Evolutionary conservation across 1,284 basidiomycete species (phyloP).

Genomic region (Sporisorium reilianum): DNA sequence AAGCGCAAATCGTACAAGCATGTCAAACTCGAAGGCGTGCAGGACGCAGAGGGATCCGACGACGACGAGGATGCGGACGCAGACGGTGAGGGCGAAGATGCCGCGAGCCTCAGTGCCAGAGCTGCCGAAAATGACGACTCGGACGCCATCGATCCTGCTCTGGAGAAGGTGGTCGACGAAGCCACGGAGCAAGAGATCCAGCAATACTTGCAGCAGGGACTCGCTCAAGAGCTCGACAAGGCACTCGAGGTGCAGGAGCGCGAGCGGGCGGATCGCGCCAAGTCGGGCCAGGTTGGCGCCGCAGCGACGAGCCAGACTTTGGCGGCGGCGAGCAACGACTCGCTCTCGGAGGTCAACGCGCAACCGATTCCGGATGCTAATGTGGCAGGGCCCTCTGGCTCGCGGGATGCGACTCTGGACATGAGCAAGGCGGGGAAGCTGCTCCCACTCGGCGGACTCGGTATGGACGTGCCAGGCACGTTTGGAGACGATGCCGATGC

Average conservation of each 20-base stretch:
- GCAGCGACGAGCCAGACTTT: neutral
- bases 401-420: constrained; percentile 32
- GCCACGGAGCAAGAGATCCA: constrained; percentile 63
- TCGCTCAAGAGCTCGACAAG: constrained; percentile 53
- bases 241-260: constrained; percentile 56
- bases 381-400: constrained; percentile 21
- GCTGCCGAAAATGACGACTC: constrained; percentile 10
- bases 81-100: constrained; percentile 73
- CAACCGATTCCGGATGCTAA: constrained; percentile 34
- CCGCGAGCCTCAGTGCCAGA: constrained; percentile 47
- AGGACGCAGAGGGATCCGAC: constrained; percentile 22
- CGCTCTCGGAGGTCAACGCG: constrained; percentile 3
- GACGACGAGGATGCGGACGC: constrained; percentile 55
- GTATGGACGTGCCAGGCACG: constrained; percentile 52
- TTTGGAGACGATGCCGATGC: constrained; percentile 25
- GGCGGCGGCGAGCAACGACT: neutral
- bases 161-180: constrained; percentile 61
- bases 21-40: constrained; percentile 38
- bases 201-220: constrained; percentile 54
- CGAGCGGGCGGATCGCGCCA: constrained; percentile 53
- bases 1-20: constrained; percentile 68
- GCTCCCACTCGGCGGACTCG: constrained; percentile 52
- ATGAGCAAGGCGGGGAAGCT: constrained; percentile 44
- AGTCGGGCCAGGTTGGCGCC: constrained; percentile 33
- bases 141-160: constrained; percentile 41